Conservation (phyloP, 495 filamentous ascomycete genomes). For the Melanomma pulvis-pyrius region DNA sequence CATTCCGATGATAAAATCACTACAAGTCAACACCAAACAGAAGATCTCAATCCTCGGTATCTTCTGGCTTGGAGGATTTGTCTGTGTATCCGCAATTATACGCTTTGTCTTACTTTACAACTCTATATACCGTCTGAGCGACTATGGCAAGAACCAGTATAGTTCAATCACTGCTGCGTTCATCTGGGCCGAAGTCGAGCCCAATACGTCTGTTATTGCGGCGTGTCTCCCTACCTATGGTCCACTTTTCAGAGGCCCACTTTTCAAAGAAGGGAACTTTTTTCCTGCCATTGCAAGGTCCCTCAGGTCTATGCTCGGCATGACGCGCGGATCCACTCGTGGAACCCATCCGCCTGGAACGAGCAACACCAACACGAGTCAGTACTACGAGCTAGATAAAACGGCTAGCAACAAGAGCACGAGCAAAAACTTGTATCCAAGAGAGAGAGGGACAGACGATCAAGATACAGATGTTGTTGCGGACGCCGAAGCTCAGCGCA, state of each 20-base stretch:
- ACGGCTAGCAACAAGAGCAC: slow-evolving; percentile 2
- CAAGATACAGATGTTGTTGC: too few relatives aligned
- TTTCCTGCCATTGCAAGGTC: neutral
- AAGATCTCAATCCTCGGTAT: slow-evolving; percentile 27
- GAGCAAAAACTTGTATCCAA: too few relatives aligned
- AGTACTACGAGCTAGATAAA: slow-evolving; percentile 23
- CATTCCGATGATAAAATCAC: slow-evolving; percentile 21
- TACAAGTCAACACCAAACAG: slow-evolving; percentile 12
- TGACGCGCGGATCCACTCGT: neutral
- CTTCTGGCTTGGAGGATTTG: slow-evolving; percentile 31
- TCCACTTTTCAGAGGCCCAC: slow-evolving; percentile 23
- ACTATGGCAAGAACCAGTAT: slow-evolving; percentile 21
- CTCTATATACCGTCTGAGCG: slow-evolving; percentile 18
- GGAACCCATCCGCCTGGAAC: neutral
- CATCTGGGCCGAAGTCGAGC: slow-evolving; percentile 31
- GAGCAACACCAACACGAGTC: neutral
- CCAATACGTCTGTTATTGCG: slow-evolving; percentile 21
- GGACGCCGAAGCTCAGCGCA: too few relatives aligned
- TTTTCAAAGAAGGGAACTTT: slow-evolving; percentile 9
- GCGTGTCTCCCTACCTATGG: slow-evolving; percentile 29
- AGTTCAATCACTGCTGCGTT: slow-evolving; percentile 18
- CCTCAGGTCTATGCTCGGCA: neutral
- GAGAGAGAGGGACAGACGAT: too few relatives aligned
- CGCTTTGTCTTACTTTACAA: slow-evolving; percentile 26
- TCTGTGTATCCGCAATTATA: slow-evolving; percentile 23